These are phyloP conservation scores for Aureobasidium leucospermi DNA, from an alignment of 2,329 filamentous ascomycete species.

Conservation along the genomic window DNA sequence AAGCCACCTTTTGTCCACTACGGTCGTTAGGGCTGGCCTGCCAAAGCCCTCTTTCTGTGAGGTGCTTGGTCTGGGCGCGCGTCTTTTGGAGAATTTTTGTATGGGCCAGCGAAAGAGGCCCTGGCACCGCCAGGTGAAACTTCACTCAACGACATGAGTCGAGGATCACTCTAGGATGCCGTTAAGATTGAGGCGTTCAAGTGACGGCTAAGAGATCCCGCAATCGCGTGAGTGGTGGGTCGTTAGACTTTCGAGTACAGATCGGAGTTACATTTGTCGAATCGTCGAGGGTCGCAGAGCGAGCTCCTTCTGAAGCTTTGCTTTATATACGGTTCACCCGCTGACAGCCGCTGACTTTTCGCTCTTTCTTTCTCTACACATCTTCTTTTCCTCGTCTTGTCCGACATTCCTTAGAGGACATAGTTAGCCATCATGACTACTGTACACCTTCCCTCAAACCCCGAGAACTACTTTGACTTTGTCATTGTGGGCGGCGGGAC, in stretches of 20 bases:
- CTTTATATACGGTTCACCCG: background rate
- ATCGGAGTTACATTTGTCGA: background rate
- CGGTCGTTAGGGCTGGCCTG: too few relatives aligned
- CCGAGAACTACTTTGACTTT: slow-evolving; percentile 69
- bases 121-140: background rate
- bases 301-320: background rate
- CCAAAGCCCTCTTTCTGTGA: background rate
- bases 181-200: background rate
- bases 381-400: background rate
- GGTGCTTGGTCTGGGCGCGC: background rate
- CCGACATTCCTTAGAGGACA: background rate
- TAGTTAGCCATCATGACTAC: slow-evolving; percentile 54
- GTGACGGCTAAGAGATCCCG: background rate
- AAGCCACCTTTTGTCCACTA: too few relatives aligned
- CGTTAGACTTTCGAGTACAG: background rate
- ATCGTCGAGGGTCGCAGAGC: background rate
- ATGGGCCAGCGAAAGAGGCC: background rate
- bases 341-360: background rate
- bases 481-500: slow-evolving; percentile 80
- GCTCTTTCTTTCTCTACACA: background rate
- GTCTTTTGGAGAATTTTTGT: background rate
- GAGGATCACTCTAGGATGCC: background rate
- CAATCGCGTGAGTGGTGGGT: background rate
- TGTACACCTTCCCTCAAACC: slow-evolving; percentile 55
- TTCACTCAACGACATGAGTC: background rate